A percentile compares a stretch with the other conserved stretches of the same genome.
phyloP scores from a whole-genome alignment of 768 basidiomycete genomes.

The Mycena leptocephala region DNA sequence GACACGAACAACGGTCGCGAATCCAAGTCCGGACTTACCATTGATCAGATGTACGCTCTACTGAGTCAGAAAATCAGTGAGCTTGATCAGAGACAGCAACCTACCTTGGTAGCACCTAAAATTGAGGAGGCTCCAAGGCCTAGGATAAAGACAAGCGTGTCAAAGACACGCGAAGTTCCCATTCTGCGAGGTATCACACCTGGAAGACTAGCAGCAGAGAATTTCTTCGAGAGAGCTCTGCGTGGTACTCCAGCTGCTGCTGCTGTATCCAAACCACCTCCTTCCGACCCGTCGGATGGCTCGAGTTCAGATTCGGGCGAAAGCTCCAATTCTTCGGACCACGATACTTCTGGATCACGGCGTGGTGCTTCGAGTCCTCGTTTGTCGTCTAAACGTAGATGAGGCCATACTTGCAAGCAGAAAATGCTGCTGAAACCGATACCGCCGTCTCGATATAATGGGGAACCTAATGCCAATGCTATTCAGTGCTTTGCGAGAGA shows the following conservation, averaged over 20 bases:
- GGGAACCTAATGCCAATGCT: too few relatives aligned
- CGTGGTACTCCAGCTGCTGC: too few relatives aligned
- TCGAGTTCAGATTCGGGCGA: too few relatives aligned
- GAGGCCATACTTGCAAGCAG: too few relatives aligned
- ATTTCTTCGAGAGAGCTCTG: too few relatives aligned
- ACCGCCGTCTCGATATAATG: slow-evolving; percentile 34
- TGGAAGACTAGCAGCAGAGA: slow-evolving; percentile 1
- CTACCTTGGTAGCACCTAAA: too few relatives aligned
- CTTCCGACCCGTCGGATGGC: too few relatives aligned
- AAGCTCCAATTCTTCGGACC: too few relatives aligned
- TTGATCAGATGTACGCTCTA: background rate
- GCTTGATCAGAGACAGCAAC: background rate
- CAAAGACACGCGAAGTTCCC: background rate
- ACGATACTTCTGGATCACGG: too few relatives aligned
- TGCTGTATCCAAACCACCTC: too few relatives aligned
- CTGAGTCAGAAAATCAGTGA: background rate
- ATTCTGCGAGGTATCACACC: background rate
- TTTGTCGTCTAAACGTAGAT: slow-evolving; percentile 1
- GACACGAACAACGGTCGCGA: background rate
- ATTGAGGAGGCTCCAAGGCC: background rate
- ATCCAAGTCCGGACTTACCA: background rate
- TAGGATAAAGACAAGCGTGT: background rate
- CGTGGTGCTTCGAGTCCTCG: background rate
- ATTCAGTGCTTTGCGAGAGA: too few relatives aligned
- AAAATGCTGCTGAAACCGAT: slow-evolving; percentile 39